Evolutionary conservation across 2,329 filamentous ascomycete genomes (phyloP).

Genomic region (Venturia effusa): DNA sequence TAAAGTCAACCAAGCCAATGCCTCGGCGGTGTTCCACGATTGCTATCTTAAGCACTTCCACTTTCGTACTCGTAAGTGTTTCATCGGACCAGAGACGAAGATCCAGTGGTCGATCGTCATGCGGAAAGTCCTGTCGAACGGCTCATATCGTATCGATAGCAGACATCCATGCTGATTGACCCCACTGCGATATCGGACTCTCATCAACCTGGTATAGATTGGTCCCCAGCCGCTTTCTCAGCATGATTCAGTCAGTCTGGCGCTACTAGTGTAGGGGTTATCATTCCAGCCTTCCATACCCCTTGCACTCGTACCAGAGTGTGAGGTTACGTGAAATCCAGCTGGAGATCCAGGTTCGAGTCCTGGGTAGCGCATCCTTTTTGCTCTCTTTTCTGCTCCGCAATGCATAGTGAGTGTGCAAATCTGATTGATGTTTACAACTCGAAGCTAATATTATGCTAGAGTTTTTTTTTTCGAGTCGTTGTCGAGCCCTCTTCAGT

Average conservation of each 20-base stretch:
- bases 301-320: background rate
- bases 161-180: background rate
- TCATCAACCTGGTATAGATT: background rate
- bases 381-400: background rate
- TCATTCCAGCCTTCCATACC: background rate
- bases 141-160: background rate
- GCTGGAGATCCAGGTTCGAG: background rate
- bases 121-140: background rate
- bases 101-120: background rate
- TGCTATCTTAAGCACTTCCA: background rate
- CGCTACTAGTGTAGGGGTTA: constrained; percentile 1
- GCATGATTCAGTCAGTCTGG: background rate
- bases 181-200: background rate
- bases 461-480: background rate
- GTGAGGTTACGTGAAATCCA: background rate
- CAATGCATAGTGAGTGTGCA: background rate
- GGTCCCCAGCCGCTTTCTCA: accelerated
- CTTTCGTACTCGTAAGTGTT: background rate
- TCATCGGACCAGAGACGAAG: background rate
- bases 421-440: background rate
- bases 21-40: background rate
- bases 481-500: background rate
- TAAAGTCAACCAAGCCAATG: too few relatives aligned
- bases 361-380: background rate
- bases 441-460: background rate